Base-by-base conservation (phyloP, 1,284 basidiomycete genomes). In the Boletus hoseneyae region DNA sequence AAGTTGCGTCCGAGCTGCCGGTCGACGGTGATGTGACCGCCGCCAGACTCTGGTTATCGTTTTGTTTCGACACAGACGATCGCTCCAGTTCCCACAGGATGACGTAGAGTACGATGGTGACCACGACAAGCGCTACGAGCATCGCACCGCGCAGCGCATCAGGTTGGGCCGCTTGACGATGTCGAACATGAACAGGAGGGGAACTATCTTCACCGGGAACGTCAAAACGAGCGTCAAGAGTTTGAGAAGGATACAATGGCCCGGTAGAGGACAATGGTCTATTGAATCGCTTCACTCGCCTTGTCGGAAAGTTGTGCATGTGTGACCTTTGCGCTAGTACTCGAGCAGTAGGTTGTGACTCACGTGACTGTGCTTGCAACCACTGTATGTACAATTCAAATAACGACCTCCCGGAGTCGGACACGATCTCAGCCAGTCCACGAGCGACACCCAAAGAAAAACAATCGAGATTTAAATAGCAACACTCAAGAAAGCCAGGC, bases 91-190 rank as follows among this genome's bases (percentile, higher is more conserved):
- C 52, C 56, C 63, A 62, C n/a, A 66, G 40, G 4, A 50, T 19
- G 25, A 59, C 16, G 37, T 65, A 66, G 46, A 63, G 60, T 16
- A 63, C 47, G n/a, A 63, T n/a, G 13, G 53, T 66, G 25, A 65
- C 47, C 21, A 59, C 12, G 25, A 66, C 30, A 19, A 61, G 51
- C 5, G 50, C 47, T 11, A 55, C 39, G 25, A 63, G 47, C 42
- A 59, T 49, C 10, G 44, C 50, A 3, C 50, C 47, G 5, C 49
- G 64, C 37, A 64, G 15, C 3, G 42, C 29, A 19, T 60, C 49
- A 6, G 44, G 45, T 40, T 41, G 45, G 9, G 16, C 29, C 9
- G 23, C n/a, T 19, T 19, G 56, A 30, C 38, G 51, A 6, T 47
- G 43, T 33, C 38, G 59, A 34, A 12, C 45, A 23, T 48, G 12